phyloP scores from a whole-genome alignment of 2,329 filamentous ascomycete genomes.

The Penicillium sclerotiorum region DNA sequence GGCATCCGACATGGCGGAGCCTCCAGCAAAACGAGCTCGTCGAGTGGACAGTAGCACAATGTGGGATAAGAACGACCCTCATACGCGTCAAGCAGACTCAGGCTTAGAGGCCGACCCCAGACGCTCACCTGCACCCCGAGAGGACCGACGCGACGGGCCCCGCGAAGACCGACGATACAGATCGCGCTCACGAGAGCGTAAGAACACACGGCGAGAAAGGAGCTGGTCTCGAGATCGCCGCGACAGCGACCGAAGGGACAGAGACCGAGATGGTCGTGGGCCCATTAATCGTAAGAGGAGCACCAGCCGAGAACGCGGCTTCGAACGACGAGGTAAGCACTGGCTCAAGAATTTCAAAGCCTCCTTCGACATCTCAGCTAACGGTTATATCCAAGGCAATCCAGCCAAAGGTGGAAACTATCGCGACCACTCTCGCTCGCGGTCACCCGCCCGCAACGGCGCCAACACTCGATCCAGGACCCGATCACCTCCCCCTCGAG shows the following conservation, averaged over 20 bases:
- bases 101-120: conserved; percentile 41
- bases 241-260: conserved; percentile 38
- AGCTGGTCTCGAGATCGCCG: conserved; percentile 48
- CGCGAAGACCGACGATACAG: conserved; percentile 45
- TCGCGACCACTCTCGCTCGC: conserved; percentile 41
- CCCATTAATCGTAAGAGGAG: conserved; percentile 45
- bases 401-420: conserved; percentile 36
- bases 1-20: conserved; percentile 52
- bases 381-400: conserved; percentile 23
- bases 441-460: conserved; percentile 39
- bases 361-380: not conserved
- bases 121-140: conserved; percentile 39
- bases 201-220: conserved; percentile 44
- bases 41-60: conserved; percentile 62
- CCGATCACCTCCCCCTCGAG: conserved; percentile 40
- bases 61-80: conserved; percentile 56
- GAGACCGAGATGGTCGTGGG: conserved; percentile 40
- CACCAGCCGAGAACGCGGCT: conserved; percentile 41
- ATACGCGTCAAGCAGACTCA: conserved; percentile 29
- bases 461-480: conserved; percentile 34
- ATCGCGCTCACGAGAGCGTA: conserved; percentile 43
- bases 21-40: conserved; percentile 54
- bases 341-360: not conserved
- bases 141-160: conserved; percentile 42
- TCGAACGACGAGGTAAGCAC: conserved; percentile 43